These are phyloP conservation scores for Corymbia maculata DNA, from an alignment of 345 rosid genomes.

Conservation along the genomic window DNA sequence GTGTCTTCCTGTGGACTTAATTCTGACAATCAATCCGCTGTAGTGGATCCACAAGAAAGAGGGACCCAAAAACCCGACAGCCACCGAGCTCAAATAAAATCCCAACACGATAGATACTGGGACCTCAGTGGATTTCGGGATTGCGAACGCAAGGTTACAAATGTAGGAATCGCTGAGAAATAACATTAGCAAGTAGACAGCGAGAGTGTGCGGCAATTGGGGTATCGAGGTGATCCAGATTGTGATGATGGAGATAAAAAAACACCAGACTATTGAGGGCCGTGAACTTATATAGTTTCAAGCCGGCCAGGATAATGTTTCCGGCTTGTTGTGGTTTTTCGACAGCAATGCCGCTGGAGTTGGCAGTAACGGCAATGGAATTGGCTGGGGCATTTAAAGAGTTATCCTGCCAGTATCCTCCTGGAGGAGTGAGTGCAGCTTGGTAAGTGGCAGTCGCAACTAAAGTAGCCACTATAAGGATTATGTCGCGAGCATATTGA, in stretches of 20 bases:
- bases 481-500: too few relatives aligned
- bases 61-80: accelerated
- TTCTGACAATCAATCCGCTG: accelerated
- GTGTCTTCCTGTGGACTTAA: accelerated
- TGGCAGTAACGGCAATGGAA: too few relatives aligned
- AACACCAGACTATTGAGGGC: too few relatives aligned
- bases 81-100: accelerated
- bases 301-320: too few relatives aligned
- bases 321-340: too few relatives aligned
- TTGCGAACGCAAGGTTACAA: accelerated
- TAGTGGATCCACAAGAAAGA: accelerated
- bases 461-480: background rate
- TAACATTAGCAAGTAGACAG: accelerated
- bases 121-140: too few relatives aligned
- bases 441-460: background rate
- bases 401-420: background rate
- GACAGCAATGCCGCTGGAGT: too few relatives aligned
- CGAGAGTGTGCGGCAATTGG: accelerated
- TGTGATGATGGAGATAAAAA: too few relatives aligned
- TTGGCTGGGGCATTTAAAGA: too few relatives aligned
- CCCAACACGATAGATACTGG: too few relatives aligned
- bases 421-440: background rate
- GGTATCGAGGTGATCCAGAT: accelerated
- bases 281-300: accelerated
- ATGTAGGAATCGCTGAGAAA: accelerated